Evolutionary conservation across 768 basidiomycete genomes (phyloP), one percentile per base, ranked within the genome.

Genomic region (Amanita rimosa): DNA sequence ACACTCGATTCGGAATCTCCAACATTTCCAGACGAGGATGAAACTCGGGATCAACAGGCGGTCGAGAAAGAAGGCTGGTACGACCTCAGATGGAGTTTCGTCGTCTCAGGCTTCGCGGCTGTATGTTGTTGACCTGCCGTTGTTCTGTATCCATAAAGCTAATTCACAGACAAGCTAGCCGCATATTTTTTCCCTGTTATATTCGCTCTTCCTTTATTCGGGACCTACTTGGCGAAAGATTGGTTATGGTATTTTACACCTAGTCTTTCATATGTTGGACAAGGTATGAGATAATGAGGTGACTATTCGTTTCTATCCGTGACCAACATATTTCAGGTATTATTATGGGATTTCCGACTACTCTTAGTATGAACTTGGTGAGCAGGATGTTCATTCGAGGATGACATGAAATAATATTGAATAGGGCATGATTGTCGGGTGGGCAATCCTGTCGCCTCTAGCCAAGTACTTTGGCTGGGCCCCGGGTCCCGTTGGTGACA

Each of bases 291-390:
- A 31, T n/a, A n/a, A n/a, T 21, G 8, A 47, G 37, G 38, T 38
- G 42, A 47, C 19, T 34, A 44, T 46, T 48, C 19, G 33, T 46
- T 13, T n/a, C 43, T 47, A 9, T 21, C 29, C 29, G 29, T 29
- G 29, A 17, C 45, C 45, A 4, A 48, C 35, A 21, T 27, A 26
- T 31, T 3, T 33, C 47, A 84, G 88, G 92, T 4, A 92, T 97
- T 52, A 97, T 97, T 57, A 98, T 98, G 95, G 95, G 94, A 3
- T 90, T 94, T 58, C 86, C 92, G 0, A 95, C 91, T 0, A 94
- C 94, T 0, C 57, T 94, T 31, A 88, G 86, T 60, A 97, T 98
- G 94, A 94, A 84, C 55, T 63, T 92, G 50, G 89, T 88, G 57
- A 59, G 73, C 62, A 11, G 14, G 21, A 52, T 42, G 19, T 52